Percentiles rank a stretch among this genome's conserved stretches.
phyloP scores from a whole-genome alignment of 2,329 filamentous ascomycete genomes.

The Epichloe gansuensis region DNA sequence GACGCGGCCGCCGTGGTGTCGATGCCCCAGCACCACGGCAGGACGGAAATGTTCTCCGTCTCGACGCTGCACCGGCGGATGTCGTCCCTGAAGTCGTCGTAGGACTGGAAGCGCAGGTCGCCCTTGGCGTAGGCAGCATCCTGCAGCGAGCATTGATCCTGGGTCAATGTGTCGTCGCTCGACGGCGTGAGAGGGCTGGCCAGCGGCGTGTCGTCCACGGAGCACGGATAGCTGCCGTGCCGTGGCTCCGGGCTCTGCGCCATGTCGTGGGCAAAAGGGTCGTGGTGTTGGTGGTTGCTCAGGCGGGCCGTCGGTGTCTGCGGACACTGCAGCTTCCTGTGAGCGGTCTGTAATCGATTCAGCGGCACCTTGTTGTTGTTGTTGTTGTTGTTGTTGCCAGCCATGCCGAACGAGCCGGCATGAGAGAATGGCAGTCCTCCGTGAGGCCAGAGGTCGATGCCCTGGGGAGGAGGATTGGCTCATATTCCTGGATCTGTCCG shows the following conservation, averaged over 20 bases:
- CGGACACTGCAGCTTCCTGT: neutral
- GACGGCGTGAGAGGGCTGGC: neutral
- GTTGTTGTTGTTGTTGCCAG: neutral
- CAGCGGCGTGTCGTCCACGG: neutral
- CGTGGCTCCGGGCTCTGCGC: neutral
- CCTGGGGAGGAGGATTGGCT: neutral
- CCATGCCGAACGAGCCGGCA: neutral
- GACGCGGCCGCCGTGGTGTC: neutral
- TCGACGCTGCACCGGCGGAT: neutral
- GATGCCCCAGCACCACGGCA: neutral
- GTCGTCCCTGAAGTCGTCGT: neutral
- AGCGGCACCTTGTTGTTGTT: neutral
- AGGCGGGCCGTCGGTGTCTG: neutral
- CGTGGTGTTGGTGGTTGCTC: neutral
- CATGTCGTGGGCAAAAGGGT: neutral
- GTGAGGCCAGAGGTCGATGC: neutral
- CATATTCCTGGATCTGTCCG: neutral
- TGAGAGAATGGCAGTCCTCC: neutral
- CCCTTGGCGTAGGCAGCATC: neutral
- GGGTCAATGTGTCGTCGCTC: neutral
- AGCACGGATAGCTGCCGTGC: neutral
- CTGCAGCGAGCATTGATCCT: neutral
- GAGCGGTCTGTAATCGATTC: neutral
- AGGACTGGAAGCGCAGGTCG: neutral
- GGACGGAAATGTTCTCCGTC: neutral